Conservation (phyloP, 2,329 filamentous ascomycete genomes). For the Drechslerella coelobrocha region DNA sequence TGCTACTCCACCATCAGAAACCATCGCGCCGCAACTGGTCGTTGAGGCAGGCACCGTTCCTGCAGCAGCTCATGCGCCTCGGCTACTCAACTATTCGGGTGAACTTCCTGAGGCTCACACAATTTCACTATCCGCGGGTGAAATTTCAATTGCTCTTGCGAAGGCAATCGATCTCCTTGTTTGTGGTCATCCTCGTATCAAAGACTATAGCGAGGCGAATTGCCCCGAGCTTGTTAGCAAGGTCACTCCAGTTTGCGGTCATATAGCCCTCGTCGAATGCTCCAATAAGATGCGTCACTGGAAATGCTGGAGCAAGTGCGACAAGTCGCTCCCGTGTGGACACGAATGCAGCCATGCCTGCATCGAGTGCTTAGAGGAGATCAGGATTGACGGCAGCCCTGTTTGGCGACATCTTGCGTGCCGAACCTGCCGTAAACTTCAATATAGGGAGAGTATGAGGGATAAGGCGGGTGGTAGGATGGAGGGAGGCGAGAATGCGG, state of each 20-base stretch:
- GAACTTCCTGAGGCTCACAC: too few relatives aligned
- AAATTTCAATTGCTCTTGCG: too few relatives aligned
- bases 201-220: conserved; percentile 7
- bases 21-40: too few relatives aligned
- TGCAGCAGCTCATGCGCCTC: too few relatives aligned
- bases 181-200: conserved; percentile 23
- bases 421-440: conserved; percentile 6
- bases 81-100: too few relatives aligned
- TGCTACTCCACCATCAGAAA: too few relatives aligned
- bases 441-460: neutral
- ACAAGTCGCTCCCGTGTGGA: conserved; percentile 7
- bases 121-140: too few relatives aligned
- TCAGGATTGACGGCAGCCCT: conserved; percentile 13
- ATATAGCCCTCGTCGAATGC: conserved; percentile 26
- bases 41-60: too few relatives aligned
- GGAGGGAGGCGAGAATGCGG: neutral
- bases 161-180: conserved; percentile 6
- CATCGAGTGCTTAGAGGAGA: conserved; percentile 19
- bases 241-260: conserved; percentile 23
- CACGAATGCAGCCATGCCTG: conserved; percentile 16
- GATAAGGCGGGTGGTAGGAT: too few relatives aligned
- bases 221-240: conserved; percentile 37
- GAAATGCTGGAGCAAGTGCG: conserved; percentile 20
- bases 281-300: conserved; percentile 23
- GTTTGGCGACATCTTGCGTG: conserved; percentile 21